Percentiles rank a stretch among this genome's conserved stretches.
Conservation (phyloP, 257 asterid species). For the Petunia axillaris region DNA sequence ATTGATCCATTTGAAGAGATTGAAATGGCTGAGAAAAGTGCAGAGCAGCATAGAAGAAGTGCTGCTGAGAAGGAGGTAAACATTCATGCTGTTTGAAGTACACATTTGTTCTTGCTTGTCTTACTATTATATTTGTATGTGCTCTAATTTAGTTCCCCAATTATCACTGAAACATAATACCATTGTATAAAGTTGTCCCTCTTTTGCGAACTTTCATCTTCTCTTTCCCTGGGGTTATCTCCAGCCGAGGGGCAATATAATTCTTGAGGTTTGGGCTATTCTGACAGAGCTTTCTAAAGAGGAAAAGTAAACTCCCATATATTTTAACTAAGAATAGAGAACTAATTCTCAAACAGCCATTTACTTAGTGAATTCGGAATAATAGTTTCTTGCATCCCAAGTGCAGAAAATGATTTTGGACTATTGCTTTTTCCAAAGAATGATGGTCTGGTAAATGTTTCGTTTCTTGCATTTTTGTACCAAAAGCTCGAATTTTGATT, state of each 20-base stretch:
- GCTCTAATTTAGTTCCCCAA: conserved; percentile 1
- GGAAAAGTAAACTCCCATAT: background rate
- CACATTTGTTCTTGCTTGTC: background rate
- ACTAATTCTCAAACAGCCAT: background rate
- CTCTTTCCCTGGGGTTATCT: background rate
- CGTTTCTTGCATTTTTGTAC: background rate
- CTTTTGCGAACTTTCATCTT: background rate
- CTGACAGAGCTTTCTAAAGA: background rate
- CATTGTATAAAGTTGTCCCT: background rate
- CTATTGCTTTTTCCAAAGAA: background rate
- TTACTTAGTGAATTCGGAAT: background rate
- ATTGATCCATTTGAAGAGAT: conserved; percentile 96
- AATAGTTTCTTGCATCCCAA: no score
- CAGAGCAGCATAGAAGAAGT: conserved; percentile 97
- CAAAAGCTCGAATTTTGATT: background rate
- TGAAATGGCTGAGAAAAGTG: conserved; percentile 70
- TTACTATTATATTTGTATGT: background rate
- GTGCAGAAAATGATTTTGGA: background rate
- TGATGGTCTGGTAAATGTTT: background rate
- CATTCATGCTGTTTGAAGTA: conserved; percentile 20
- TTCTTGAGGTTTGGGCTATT: background rate
- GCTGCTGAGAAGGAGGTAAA: conserved; percentile 95
- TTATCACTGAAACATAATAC: background rate
- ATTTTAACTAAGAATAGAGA: background rate
- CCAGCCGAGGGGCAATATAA: background rate